phyloP scores from a whole-genome alignment of 2,329 filamentous ascomycete species.

The Penicillium sp. region DNA sequence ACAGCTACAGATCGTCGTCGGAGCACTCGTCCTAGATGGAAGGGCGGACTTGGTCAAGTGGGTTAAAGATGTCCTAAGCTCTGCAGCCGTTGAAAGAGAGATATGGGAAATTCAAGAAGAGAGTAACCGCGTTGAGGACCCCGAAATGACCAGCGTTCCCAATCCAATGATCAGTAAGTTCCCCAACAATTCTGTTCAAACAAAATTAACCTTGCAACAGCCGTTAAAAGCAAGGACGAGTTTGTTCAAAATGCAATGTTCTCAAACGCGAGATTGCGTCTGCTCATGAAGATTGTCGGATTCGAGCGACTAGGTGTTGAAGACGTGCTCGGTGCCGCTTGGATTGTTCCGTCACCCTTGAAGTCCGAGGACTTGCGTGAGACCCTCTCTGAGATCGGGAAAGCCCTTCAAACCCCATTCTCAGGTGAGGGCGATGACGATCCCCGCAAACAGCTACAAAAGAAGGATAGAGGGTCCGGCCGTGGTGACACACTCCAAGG shows the following conservation, averaged over 20 bases:
- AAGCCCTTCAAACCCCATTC: constrained; percentile 75
- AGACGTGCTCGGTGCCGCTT: constrained; percentile 73
- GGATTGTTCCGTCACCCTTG: constrained; percentile 72
- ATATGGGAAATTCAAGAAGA: constrained; percentile 75
- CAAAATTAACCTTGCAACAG: constrained; percentile 38
- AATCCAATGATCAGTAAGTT: constrained; percentile 50
- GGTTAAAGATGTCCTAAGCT: constrained; percentile 71
- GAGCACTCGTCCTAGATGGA: constrained; percentile 76
- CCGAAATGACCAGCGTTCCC: constrained; percentile 24
- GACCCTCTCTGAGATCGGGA: constrained; percentile 70
- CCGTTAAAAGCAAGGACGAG: constrained; percentile 65
- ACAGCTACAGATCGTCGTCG: constrained; percentile 78
- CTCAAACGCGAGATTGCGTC: constrained; percentile 82
- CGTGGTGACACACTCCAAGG: constrained; percentile 33
- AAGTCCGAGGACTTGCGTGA: constrained; percentile 67
- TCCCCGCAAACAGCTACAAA: constrained; percentile 77
- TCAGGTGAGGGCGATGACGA: constrained; percentile 73
- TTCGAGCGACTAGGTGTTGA: constrained; percentile 66
- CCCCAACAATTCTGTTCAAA: background rate
- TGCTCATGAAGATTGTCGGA: constrained; percentile 77
- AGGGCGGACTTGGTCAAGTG: constrained; percentile 76
- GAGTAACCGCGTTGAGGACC: constrained; percentile 53
- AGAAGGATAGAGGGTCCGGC: constrained; percentile 56
- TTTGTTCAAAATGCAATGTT: constrained; percentile 74
- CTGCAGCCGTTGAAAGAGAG: constrained; percentile 70